Evolutionary conservation across 163 green algal species (phyloP), one percentile per base, ranked within the genome.

Genomic region (Trebouxia gelatinosa): DNA sequence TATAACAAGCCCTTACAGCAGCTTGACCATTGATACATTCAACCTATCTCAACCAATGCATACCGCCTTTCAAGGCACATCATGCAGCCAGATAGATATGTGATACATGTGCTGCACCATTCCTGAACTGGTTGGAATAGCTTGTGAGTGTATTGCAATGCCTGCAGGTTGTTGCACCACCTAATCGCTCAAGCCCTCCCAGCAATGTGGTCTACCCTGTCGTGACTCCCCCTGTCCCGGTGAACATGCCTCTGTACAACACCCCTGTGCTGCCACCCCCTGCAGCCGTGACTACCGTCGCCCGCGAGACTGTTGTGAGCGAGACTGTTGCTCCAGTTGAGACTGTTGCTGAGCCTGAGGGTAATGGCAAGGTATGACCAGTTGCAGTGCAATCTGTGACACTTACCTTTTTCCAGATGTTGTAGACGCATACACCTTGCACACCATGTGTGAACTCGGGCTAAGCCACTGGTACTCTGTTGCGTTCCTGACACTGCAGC

Each of bases 161-260:
- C 51, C 51, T 40, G 35, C 26, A 72, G 64, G 64, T 37, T 37
- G 64, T 5, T 9, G 23, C 34, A 23, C 50, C 17, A 5, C 64
- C 64, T 34, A 9, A 11, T 2, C 64, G 64, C 64, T 35, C n/a
- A 26, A 72, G 64, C 64, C 50, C 64, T 23, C 64, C 64, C 35
- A 72, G 35, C 17, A 72, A 72, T n/a, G 32, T 50, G 35, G 64
- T 72, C 23, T 72, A 72, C 64, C 64, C 64, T 23, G 64, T 72
- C 23, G 35, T 51, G 1, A 72, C 64, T 37, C 64, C 64, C 37
- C 64, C 64, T 21, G 35, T 37, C 35, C 23, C 37, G 50, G 64
- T 26, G 37, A 72, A 6, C 37, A 72, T 35, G 35, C 37, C 64
- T 31, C 17, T 31, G n/a, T 37, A 35, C 35, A 50, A 54, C 37